These are phyloP conservation scores for Aureobasidium sp. DNA, from an alignment of 2,329 filamentous ascomycete genomes.

Conservation along the genomic window DNA sequence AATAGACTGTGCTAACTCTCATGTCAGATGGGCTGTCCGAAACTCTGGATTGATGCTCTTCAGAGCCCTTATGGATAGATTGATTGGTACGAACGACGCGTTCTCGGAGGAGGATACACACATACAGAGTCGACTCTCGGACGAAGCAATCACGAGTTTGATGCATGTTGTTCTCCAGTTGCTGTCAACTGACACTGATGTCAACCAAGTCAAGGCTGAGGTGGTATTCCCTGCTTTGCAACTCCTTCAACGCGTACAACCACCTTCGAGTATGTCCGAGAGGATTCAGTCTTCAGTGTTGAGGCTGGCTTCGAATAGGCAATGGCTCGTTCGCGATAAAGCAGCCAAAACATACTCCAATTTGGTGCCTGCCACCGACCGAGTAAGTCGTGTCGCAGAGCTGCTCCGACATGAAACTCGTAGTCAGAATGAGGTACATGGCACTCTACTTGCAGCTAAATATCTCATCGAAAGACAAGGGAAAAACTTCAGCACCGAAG, in stretches of 20 bases:
- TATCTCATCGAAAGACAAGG: constrained; percentile 18
- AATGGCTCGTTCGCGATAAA: constrained; percentile 78
- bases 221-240: constrained; percentile 75
- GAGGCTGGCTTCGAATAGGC: constrained; percentile 56
- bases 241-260: constrained; percentile 63
- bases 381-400: constrained; percentile 3
- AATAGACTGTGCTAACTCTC: neutral
- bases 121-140: constrained; percentile 52
- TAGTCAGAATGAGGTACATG: constrained; percentile 27
- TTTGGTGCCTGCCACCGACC: constrained; percentile 20
- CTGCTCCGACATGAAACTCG: neutral
- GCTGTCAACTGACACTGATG: constrained; percentile 30
- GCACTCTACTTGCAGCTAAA: constrained; percentile 24
- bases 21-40: constrained; percentile 75
- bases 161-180: constrained; percentile 56
- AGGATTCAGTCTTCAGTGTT: constrained; percentile 52
- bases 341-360: constrained; percentile 59
- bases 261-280: constrained; percentile 49
- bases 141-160: constrained; percentile 59
- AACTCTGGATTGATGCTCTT: constrained; percentile 90
- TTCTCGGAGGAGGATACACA: constrained; percentile 49
- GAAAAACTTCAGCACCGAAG: neutral
- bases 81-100: constrained; percentile 64
- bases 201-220: constrained; percentile 19
- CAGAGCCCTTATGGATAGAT: constrained; percentile 69